Evolutionary conservation across 305 asterid genomes (phyloP).

Genomic region (Solanum chacoense): DNA sequence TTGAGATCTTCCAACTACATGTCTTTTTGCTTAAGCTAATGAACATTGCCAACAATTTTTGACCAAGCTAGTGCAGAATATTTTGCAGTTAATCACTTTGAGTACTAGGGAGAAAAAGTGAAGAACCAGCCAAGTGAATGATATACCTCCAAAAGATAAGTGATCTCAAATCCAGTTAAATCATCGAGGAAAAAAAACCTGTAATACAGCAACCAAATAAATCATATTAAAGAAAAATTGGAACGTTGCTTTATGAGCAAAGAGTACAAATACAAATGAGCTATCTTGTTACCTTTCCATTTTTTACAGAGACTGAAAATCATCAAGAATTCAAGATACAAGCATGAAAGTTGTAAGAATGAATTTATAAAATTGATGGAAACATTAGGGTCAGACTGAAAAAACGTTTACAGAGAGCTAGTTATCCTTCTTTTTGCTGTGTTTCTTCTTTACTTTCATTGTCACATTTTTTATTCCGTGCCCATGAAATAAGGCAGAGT

Average conservation of each 20-base stretch:
- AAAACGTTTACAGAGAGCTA: no score
- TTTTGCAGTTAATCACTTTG: background rate
- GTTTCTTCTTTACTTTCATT: background rate
- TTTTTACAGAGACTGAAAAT: background rate
- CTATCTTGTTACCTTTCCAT: background rate
- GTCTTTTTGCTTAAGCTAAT: background rate
- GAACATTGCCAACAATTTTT: background rate
- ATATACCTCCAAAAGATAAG: constrained; percentile 81
- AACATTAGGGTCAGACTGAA: no score
- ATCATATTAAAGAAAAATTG: background rate
- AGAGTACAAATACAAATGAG: background rate
- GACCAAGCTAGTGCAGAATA: background rate
- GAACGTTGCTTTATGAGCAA: background rate
- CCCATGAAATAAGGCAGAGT: no score
- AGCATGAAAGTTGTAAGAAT: background rate
- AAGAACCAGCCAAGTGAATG: background rate
- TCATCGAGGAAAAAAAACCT: constrained; percentile 98
- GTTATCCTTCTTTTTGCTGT: background rate
- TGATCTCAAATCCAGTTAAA: constrained; percentile 89
- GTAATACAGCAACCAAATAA: constrained; percentile 7
- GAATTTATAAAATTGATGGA: background rate
- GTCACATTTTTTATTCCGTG: no score
- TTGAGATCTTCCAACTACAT: background rate
- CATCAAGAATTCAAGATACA: background rate
- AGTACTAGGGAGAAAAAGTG: background rate